Percentiles rank a stretch among this genome's conserved stretches.
Conservation (phyloP, 495 filamentous ascomycete genomes). For the Alectoria sarmentosa region DNA sequence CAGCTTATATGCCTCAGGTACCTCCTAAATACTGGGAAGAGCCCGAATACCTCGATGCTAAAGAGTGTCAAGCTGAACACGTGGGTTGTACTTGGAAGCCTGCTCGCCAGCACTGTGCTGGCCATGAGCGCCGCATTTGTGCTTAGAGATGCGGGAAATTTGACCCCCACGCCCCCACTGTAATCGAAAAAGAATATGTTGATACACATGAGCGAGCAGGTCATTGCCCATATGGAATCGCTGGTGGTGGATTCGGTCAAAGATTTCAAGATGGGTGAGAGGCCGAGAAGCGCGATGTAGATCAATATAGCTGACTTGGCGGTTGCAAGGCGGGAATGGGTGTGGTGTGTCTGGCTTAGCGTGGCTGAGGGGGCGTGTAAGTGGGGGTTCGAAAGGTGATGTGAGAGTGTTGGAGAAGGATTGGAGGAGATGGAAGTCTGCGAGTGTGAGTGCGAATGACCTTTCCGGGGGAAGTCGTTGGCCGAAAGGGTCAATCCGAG, state of each 20-base stretch:
- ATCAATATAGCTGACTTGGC: constrained; percentile 91
- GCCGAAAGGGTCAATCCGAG: constrained; percentile 41
- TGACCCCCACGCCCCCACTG: constrained; percentile 55
- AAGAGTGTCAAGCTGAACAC: constrained; percentile 95
- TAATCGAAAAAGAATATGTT: constrained; percentile 99
- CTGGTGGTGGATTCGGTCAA: constrained; percentile 81
- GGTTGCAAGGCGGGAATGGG: constrained; percentile 60
- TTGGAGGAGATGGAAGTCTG: constrained; percentile 20
- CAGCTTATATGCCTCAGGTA: constrained; percentile 78
- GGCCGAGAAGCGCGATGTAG: constrained; percentile 80
- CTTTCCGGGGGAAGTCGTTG: constrained; percentile 11
- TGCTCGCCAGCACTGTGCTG: constrained; percentile 82
- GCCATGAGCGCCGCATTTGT: constrained; percentile 96
- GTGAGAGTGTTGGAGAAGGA: constrained; percentile 17
- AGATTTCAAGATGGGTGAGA: constrained; percentile 91
- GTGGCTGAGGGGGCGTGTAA: constrained; percentile 25
- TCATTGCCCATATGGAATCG: constrained; percentile 96
- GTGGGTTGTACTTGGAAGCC: constrained; percentile 80
- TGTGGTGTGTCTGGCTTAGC: constrained; percentile 33
- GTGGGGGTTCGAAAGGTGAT: constrained; percentile 19
- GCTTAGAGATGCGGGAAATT: constrained; percentile 79
- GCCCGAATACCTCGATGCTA: constrained; percentile 91
- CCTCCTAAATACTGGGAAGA: constrained; percentile 91
- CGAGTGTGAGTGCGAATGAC: constrained; percentile 24
- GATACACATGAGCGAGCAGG: constrained; percentile 83